phyloP scores from a whole-genome alignment of 345 rosid genomes.

The Cardamine occulta region DNA sequence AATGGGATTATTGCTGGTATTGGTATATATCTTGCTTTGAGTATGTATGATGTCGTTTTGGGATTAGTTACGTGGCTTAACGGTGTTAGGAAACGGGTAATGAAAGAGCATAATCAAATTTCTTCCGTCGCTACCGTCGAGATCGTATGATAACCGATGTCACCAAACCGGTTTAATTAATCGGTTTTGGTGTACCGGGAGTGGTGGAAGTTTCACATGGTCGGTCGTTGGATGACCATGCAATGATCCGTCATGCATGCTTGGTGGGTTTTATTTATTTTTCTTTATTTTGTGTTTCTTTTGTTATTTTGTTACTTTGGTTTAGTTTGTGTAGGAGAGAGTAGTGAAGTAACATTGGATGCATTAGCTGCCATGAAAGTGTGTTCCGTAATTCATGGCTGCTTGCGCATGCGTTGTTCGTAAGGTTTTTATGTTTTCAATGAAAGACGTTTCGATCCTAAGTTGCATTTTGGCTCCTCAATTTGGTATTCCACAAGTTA shows the following conservation, averaged over 20 bases:
- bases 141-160: constrained; percentile 23
- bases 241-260: constrained; percentile 35
- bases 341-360: constrained; percentile 40
- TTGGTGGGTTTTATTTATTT: constrained; percentile 3
- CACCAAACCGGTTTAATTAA: constrained; percentile 4
- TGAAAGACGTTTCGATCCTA: constrained; percentile 1
- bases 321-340: constrained; percentile 23
- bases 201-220: constrained; percentile 32
- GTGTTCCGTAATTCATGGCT: constrained; percentile 36
- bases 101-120: constrained; percentile 69
- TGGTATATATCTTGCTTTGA: constrained; percentile 64
- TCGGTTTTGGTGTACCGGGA: constrained; percentile 14
- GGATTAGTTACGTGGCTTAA: constrained; percentile 44
- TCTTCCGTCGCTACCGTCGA: constrained; percentile 55
- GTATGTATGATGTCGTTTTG: constrained; percentile 53
- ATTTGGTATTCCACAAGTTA: background rate
- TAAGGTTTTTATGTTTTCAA: constrained; percentile 16
- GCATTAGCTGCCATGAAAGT: constrained; percentile 48
- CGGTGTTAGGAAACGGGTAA: constrained; percentile 56
- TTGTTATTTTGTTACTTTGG: background rate
- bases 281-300: background rate
- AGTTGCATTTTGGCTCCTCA: background rate
- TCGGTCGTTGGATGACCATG: constrained; percentile 27
- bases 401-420: constrained; percentile 48
- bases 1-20: constrained; percentile 88